phyloP scores from a whole-genome alignment of 306 rosid species.

The Dryas octopetala region DNA sequence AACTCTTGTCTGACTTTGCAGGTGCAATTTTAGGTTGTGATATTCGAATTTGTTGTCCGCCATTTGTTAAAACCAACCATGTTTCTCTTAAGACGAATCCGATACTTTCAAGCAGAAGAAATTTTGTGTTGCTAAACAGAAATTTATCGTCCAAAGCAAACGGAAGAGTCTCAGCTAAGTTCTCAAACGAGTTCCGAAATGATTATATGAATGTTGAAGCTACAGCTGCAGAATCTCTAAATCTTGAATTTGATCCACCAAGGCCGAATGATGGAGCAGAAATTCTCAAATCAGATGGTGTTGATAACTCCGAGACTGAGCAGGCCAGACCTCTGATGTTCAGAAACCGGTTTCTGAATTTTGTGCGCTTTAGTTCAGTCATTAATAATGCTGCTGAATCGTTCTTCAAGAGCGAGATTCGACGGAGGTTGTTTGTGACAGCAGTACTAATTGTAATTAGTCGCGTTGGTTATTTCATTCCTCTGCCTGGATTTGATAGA shows the following conservation, averaged over 20 bases:
- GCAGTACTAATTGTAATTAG: conserved; percentile 78
- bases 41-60: conserved; percentile 28
- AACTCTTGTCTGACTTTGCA: conserved; percentile 12
- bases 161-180: conserved; percentile 31
- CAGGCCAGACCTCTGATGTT: conserved; percentile 40
- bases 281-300: conserved; percentile 22
- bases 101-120: conserved; percentile 24
- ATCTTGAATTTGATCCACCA: conserved; percentile 34
- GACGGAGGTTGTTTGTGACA: conserved; percentile 84
- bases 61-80: conserved; percentile 26
- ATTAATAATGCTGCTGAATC: conserved; percentile 80
- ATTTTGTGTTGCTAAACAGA: conserved; percentile 34
- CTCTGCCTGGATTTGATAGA: conserved; percentile 95
- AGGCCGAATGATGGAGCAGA: conserved; percentile 26
- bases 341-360: conserved; percentile 68
- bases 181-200: conserved; percentile 43
- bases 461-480: conserved; percentile 92
- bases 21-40: conserved; percentile 32
- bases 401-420: conserved; percentile 90
- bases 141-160: conserved; percentile 31
- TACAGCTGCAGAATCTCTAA: conserved; percentile 33
- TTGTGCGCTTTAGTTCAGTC: conserved; percentile 74
- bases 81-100: conserved; percentile 24
- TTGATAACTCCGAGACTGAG: neutral
- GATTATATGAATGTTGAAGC: conserved; percentile 45